phyloP scores from a whole-genome alignment of 257 asterid genomes.

The Orobanche coerulescens region DNA sequence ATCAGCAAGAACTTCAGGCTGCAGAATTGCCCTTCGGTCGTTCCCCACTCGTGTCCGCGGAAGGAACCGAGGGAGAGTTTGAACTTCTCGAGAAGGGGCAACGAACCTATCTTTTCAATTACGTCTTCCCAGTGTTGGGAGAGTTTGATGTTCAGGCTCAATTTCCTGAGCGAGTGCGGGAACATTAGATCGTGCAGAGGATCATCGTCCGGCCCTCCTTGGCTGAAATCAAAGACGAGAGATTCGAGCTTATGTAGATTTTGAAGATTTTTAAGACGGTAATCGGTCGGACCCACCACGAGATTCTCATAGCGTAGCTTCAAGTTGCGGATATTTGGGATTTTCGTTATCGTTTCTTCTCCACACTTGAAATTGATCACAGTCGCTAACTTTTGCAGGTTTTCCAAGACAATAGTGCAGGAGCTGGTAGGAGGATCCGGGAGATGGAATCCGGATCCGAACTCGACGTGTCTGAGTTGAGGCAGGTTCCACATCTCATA shows the following conservation, averaged over 20 bases:
- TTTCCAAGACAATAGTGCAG: not conserved
- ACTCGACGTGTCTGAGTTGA: not conserved
- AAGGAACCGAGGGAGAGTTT: not conserved
- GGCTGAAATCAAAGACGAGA: not conserved
- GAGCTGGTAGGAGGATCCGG: not conserved
- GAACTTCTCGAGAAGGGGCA: slow-evolving; percentile 6
- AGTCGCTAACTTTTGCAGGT: not conserved
- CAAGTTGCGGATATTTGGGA: slow-evolving; percentile 1
- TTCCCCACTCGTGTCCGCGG: not conserved
- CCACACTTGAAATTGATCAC: not conserved
- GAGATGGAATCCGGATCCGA: not conserved
- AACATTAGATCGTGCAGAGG: not conserved
- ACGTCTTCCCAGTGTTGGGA: not conserved
- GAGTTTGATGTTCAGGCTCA: not conserved
- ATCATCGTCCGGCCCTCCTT: too few relatives aligned
- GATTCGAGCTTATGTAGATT: not conserved
- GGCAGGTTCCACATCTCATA: slow-evolving; percentile 6
- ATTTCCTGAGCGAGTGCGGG: slow-evolving; percentile 1
- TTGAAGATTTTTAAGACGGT: not conserved
- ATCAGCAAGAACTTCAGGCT: not conserved
- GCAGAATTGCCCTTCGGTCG: slow-evolving; percentile 4
- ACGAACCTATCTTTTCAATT: not conserved
- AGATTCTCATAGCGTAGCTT: not conserved
- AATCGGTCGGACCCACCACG: not conserved
- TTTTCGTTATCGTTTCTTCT: not conserved